These are phyloP conservation scores for Coemansia pectinata DNA, from an alignment of 192 early-diverging fungal genomes.

Conservation along the genomic window DNA sequence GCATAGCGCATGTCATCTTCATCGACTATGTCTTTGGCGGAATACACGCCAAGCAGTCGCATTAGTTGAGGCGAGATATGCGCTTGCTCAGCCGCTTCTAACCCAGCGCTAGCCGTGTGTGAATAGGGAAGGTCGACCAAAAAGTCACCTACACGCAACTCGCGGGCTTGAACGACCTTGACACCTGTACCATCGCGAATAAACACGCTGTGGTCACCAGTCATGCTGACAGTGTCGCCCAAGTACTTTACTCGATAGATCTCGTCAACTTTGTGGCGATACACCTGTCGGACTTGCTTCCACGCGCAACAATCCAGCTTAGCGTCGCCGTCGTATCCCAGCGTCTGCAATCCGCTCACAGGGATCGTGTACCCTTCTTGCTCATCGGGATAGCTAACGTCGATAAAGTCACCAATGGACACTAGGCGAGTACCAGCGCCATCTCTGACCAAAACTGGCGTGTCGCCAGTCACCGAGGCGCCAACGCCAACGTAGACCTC, in stretches of 20 bases:
- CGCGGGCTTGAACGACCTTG: conserved; percentile 35
- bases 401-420: conserved; percentile 48
- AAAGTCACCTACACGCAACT: conserved; percentile 42
- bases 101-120: conserved; percentile 15
- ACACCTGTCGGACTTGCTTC: conserved; percentile 50
- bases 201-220: conserved; percentile 56
- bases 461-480: conserved; percentile 60
- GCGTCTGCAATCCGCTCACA: conserved; percentile 46
- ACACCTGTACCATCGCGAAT: conserved; percentile 28
- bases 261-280: conserved; percentile 51
- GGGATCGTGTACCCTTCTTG: conserved; percentile 43
- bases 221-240: conserved; percentile 48
- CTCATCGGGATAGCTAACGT: conserved; percentile 29
- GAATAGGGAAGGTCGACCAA: conserved; percentile 48
- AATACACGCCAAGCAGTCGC: conserved; percentile 36
- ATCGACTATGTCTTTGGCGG: conserved; percentile 6
- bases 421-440: conserved; percentile 18
- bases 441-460: conserved; percentile 47
- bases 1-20: conserved; percentile 13
- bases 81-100: conserved; percentile 24
- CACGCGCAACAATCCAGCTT: conserved; percentile 33
- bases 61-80: conserved; percentile 9
- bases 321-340: conserved; percentile 36
- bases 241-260: conserved; percentile 47
- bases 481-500: conserved; percentile 99